Evolutionary conservation across 2,329 filamentous ascomycete genomes (phyloP).

Genomic region (Claviceps spartinae): DNA sequence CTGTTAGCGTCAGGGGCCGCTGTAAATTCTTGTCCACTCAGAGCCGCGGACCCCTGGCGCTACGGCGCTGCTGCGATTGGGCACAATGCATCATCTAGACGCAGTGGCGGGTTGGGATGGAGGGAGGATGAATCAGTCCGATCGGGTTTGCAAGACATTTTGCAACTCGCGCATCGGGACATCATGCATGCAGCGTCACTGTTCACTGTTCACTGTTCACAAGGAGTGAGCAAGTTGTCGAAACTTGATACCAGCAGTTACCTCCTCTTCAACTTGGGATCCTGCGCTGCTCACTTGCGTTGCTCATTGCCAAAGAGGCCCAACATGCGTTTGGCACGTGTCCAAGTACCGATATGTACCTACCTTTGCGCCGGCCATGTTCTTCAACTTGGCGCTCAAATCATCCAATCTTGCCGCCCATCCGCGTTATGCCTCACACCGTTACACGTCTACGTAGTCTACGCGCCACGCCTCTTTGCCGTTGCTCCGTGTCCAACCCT

Average conservation of each 20-base stretch:
- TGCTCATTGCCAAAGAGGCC: background rate
- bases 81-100: background rate
- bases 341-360: background rate
- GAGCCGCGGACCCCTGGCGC: background rate
- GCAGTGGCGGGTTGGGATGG: background rate
- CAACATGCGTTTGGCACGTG: background rate
- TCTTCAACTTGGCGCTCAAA: background rate
- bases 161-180: background rate
- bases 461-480: background rate
- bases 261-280: too few species aligned
- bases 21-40: background rate
- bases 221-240: too few species aligned
- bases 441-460: background rate
- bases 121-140: background rate
- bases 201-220: too few species aligned
- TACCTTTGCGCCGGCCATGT: background rate
- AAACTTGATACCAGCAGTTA: too few species aligned
- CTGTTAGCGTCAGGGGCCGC: conserved; percentile 1
- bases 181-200: too few species aligned
- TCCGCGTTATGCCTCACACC: background rate
- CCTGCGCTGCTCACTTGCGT: background rate
- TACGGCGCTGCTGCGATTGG: background rate
- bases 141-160: background rate
- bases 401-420: background rate
- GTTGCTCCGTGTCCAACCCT: background rate